Base-by-base conservation (phyloP, 2,329 filamentous ascomycete genomes). In the Chaetothyriales sp. region DNA sequence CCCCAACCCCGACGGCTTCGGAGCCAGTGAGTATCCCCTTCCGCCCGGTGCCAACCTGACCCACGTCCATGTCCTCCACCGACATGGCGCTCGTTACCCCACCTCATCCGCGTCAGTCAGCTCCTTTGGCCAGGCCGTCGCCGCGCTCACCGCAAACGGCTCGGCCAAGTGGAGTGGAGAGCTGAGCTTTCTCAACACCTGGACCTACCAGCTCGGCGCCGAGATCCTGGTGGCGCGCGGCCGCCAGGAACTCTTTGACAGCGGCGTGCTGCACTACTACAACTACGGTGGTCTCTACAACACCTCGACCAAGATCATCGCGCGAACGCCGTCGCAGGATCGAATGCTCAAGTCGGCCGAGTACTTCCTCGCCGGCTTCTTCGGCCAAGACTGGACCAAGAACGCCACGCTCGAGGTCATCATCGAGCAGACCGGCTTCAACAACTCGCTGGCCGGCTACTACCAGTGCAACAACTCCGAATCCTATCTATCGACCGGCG, bases 341-440 rank as follows among this genome's bases (percentile, higher is more conserved):
- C 79, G 85, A 20, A 89, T 89, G 85, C 70, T 84, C 19, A 82
- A 88, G 64, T 83, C 77, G 43, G 84, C 84, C 2, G 84, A 89
- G 65, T 84, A 89, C 65, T 89, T 87, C 67, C 69, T 88, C 63
- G 82, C 84, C 5, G 85, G 85, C 0, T 89, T 89, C 69, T 89
- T 89, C 62, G 85, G 85, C 0, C 73, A 87, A 0, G 77, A 83
- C 46, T 89, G 84, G 84, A 75, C 80, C 1, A 74, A 80, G 28
- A 85, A 87, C 62, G 83, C 76, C 5, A 86, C 81, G 0, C 75
- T 87, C n/a, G 80, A 86, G 60, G 73, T 85, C 13, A 81, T 84
- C 9, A 85, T 87, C 43, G 85, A 89, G 61, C 68, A 72, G 15
- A 61, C 63, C 1, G 71, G 71, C 1, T 83, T 78, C 65, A 88